These are phyloP conservation scores for Spathaspora passalidarum DNA, from an alignment of 805 yeast species.

Conservation along the genomic window DNA sequence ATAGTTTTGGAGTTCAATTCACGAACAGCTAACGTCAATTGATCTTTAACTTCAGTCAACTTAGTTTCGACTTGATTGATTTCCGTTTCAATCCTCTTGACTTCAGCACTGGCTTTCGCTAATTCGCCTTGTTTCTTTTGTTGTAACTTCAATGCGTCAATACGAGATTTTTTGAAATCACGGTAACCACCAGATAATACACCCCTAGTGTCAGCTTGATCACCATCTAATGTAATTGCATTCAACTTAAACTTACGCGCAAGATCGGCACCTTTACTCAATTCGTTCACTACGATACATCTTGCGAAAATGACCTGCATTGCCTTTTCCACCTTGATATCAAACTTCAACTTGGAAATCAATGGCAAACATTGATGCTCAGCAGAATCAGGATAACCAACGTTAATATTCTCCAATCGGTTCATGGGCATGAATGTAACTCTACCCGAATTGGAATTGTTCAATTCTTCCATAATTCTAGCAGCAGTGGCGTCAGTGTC, in stretches of 20 bases:
- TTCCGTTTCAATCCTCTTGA: constrained; percentile 34
- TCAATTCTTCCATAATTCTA: constrained; percentile 70
- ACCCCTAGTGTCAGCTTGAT: constrained; percentile 80
- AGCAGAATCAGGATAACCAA: constrained; percentile 55
- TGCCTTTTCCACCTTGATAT: constrained; percentile 55
- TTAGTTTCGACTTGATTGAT: constrained; percentile 48
- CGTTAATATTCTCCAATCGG: constrained; percentile 44
- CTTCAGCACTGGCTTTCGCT: constrained; percentile 29
- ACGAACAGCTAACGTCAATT: constrained; percentile 30
- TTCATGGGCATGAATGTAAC: constrained; percentile 91
- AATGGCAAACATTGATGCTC: constrained; percentile 71
- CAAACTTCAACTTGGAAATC: constrained; percentile 64
- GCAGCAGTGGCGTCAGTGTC: constrained; percentile 85
- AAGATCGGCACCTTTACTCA: constrained; percentile 65
- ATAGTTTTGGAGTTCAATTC: constrained; percentile 44
- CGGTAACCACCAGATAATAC: constrained; percentile 85
- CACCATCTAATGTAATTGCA: constrained; percentile 91
- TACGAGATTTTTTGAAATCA: constrained; percentile 61
- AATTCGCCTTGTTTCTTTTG: constrained; percentile 50
- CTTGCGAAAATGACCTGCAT: constrained; percentile 78
- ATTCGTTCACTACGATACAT: constrained; percentile 70
- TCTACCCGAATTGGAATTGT: constrained; percentile 70
- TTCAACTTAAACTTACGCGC: constrained; percentile 59
- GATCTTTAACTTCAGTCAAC: constrained; percentile 49
- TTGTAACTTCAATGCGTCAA: constrained; percentile 64